Conservation (phyloP, 192 early-diverging fungal genomes). For the Coemansia sp. region DNA sequence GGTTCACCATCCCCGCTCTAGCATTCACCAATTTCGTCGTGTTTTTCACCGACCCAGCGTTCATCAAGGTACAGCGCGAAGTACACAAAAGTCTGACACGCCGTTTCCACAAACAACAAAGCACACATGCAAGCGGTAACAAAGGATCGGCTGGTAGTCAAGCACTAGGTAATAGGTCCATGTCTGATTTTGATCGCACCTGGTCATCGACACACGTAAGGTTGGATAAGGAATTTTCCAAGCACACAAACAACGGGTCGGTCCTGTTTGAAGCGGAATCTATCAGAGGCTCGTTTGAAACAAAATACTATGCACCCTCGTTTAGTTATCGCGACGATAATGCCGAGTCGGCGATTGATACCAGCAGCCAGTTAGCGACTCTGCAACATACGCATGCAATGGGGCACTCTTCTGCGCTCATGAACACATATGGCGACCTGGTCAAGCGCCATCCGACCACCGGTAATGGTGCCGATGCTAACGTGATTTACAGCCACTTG, state of each 20-base stretch:
- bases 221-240: neutral
- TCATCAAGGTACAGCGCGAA: neutral
- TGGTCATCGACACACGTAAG: neutral
- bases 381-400: no score
- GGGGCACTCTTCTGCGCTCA: constrained; percentile 3
- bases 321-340: neutral
- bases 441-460: constrained; percentile 15
- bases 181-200: neutral
- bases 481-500: constrained; percentile 18
- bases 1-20: constrained; percentile 4
- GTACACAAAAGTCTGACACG: neutral
- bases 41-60: constrained; percentile 6
- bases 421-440: constrained; percentile 6
- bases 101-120: neutral
- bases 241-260: neutral
- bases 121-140: neutral
- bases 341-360: constrained; percentile 1
- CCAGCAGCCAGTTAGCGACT: neutral
- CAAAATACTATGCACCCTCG: neutral
- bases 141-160: no score
- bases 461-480: constrained; percentile 13
- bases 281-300: neutral
- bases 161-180: no score
- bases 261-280: neutral
- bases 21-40: constrained; percentile 8